Base-by-base conservation (phyloP, 805 yeast genomes). In the Suhomyces faveliae region DNA sequence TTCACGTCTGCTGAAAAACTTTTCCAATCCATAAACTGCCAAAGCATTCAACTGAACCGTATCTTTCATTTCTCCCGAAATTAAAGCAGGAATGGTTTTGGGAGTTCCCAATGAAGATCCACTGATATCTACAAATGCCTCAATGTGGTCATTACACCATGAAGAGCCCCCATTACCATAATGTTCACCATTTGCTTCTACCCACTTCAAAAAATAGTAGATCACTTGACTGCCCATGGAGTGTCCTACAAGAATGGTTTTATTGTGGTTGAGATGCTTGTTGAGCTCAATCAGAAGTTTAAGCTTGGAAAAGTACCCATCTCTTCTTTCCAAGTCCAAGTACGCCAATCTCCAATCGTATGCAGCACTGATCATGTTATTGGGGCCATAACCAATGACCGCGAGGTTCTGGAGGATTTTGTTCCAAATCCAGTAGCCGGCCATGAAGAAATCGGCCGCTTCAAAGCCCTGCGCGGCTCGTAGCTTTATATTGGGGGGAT, bases 381-480 rank as follows among this genome's bases (percentile, higher is more conserved):
- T 85, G 2, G 97, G 92, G 42, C 89, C 96, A 67, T 94, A 94
- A 0, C 97, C 97, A 51, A 94, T 80, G 0, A 89, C 97, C 2
- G 97, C 96, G 54, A 94, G 71, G 60, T 94, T 94, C 66, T 92
- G 96, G n/a, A 94, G 74, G 45, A 94, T 81, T 63, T 94, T 94
- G 63, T 89, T 89, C 99, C 99, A 94, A 59, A 94, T 89, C 99
- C 99, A 94, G 66, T 94, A 94, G 0, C 99, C 99, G 3, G 97
- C 88, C 66, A 94, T 83, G 60, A 94, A 94, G 67, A 89, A 94
- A 67, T 94, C 99, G 0, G 97, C 94, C 1, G 97, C 94, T 58
- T 91, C 97, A 64, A 94, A 88, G 0, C 99, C 99, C 63, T 88
- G 96, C 0, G 97, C 92, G 0, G 98, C 95, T 48, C 99, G 74